Evolutionary conservation across 768 basidiomycete species (phyloP), one percentile per base, ranked within the genome.

Genomic region (Hirschioporus abietinus): DNA sequence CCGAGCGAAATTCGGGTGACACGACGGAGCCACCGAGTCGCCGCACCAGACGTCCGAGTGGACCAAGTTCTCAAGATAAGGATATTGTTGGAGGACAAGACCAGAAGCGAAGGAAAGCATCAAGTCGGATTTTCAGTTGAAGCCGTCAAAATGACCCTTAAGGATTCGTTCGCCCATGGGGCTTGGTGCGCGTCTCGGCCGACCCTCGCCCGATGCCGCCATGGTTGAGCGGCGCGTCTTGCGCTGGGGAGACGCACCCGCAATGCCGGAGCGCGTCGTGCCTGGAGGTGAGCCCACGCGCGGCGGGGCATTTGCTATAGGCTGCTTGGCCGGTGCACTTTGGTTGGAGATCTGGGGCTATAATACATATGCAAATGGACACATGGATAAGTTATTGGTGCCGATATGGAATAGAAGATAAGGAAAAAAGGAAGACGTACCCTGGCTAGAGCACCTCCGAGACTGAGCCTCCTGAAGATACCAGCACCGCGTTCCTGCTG

Each of bases 151-250:
- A 72, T 95, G 93, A 9, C 93, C 93, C 80, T 92, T 95, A 71
- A 95, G 83, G 68, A 95, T 93, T 67, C 93, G 83, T 78, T 95
- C 93, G 69, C 92, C 93, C 93, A 93, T 94, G 7, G 92, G 92
- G 52, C 91, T 92, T 23, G 92, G 92, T 1, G 90, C 91, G 68
- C 87, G 81, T 65, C 84, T 87, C 10, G 82, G 82, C 63, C 58
- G 35, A 23, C 63, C 52, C 25, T 82, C 83, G 17, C 81, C 78
- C 62, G 75, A 73, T 58, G 82, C 83, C 9, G 74, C 68, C 65
- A 88, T 74, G 23, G 88, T 89, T n/a, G 88, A 83, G 23, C 90
- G 87, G 66, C 81, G 83, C 17, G 80, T 80, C 74, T 78, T 69
- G 70, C 77, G 66, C 67, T 72, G 52, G 76, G 77, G 63, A 70